A percentile compares a stretch with the other conserved stretches of the same genome.
Conservation (phyloP, 495 filamentous ascomycete genomes). For the Aspergillus egyptiacus region DNA sequence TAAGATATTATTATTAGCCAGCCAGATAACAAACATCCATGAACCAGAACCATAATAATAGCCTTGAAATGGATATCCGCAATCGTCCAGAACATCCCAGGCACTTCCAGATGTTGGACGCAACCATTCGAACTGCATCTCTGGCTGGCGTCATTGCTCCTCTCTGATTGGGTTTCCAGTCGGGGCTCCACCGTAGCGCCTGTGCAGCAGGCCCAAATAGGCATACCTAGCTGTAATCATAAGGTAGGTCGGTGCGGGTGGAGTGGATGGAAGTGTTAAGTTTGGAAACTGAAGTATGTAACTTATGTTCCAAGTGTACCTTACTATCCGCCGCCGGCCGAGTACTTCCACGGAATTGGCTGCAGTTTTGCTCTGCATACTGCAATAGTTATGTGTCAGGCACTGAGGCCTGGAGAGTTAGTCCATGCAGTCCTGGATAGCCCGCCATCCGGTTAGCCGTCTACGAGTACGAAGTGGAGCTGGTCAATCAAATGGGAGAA, state of each 20-base stretch:
- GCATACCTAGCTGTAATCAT: too few relatives aligned
- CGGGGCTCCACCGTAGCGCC: conserved; percentile 19
- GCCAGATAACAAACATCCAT: not conserved
- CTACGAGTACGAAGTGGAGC: conserved; percentile 2
- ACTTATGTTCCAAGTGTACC: too few relatives aligned
- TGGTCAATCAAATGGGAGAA: too few relatives aligned
- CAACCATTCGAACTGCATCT: conserved; percentile 15
- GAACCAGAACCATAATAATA: too few relatives aligned
- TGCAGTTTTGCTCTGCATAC: not conserved
- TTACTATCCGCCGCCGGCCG: too few relatives aligned
- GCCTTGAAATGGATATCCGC: not conserved
- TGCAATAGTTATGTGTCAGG: not conserved
- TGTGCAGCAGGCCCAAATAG: conserved; percentile 24
- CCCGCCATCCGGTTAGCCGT: not conserved
- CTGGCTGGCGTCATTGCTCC: conserved; percentile 34
- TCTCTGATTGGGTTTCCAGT: conserved; percentile 24
- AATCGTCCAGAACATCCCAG: not conserved
- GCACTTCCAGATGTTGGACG: conserved; percentile 6
- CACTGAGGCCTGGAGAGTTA: not conserved
- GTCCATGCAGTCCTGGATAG: not conserved
- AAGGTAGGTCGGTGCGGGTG: too few relatives aligned
- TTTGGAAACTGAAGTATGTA: too few relatives aligned
- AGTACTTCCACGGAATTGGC: too few relatives aligned
- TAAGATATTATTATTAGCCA: conserved; percentile 1
- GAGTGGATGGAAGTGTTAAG: too few relatives aligned